These are phyloP conservation scores for Sarocladium strictum DNA, from an alignment of 2,329 filamentous ascomycete genomes.

Conservation along the genomic window DNA sequence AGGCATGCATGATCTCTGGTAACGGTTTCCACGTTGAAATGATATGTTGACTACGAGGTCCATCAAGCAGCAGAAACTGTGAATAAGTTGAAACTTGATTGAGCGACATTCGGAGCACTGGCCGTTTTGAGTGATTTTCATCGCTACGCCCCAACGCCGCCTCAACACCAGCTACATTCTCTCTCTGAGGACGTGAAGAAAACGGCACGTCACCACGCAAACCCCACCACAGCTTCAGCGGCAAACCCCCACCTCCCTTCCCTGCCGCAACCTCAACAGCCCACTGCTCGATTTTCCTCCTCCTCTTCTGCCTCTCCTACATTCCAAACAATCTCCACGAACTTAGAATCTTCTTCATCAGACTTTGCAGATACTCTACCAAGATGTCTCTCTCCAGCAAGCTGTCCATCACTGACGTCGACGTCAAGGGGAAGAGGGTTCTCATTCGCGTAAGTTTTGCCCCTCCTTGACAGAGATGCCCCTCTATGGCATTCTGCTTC, in stretches of 20 bases:
- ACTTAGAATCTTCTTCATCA: background rate
- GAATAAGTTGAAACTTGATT: background rate
- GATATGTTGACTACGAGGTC: background rate
- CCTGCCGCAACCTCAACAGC: conserved; percentile 1
- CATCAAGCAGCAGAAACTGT: background rate
- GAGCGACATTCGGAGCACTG: background rate
- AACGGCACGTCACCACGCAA: background rate
- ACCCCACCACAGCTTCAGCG: conserved; percentile 7
- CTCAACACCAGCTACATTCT: background rate
- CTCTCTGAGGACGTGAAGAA: background rate
- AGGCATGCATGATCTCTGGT: background rate
- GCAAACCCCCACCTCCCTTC: conserved; percentile 5
- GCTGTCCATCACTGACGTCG: conserved; percentile 91
- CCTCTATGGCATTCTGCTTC: conserved; percentile 19
- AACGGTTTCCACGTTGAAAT: no score
- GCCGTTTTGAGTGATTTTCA: background rate
- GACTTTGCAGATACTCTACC: conserved; percentile 15
- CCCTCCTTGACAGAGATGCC: conserved; percentile 16
- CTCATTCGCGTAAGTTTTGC: conserved; percentile 76
- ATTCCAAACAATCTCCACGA: background rate
- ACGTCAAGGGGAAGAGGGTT: conserved; percentile 97
- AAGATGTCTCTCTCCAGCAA: conserved; percentile 98
- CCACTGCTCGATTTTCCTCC: background rate
- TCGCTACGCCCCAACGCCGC: background rate
- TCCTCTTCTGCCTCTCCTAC: background rate